Base-by-base conservation (phyloP, 495 filamentous ascomycete species). In the Penicillium bovifimosum region DNA sequence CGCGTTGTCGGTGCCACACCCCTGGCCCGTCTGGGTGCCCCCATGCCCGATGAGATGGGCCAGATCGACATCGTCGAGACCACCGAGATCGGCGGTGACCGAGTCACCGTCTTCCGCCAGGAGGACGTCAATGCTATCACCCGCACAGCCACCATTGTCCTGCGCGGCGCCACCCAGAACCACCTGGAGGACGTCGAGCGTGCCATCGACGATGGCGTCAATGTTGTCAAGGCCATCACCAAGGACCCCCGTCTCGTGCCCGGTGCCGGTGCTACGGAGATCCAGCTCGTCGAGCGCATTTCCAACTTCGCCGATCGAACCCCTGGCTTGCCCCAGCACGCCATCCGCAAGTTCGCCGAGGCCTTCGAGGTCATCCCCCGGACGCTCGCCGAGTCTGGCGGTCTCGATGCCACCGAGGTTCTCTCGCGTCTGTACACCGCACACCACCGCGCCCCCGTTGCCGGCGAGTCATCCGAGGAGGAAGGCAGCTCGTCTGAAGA, bases 31-130 rank as follows among this genome's bases (percentile, higher is more conserved):
- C 80, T 99, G 43, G 95, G 95, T 47, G 95, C 95, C 8, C 95
- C 95, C 26, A 99, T 99, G 95, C 95, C 95, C 20, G 95, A 99
- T 62, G 95, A 99, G 79, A 97, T 96, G 91, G 95, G 95, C 55
- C 86, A 69, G 56, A 79, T 97, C 53, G 95, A 99, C 71, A 71
- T 99, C 26, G 92, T 99, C 16, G 95, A 97, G 80, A 99, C 95
- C 6, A 81, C 92, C 39, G 95, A 99, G 73, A 97, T 99, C 67
- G 95, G 95, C 50, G 95, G 95, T 63, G 95, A 99, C 76, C 87
- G 95, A 32, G 95, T 99, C 35, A 99, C 95, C 8, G 92, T 97
- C 17, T 99, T 99, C 82, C 78, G 95, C 56, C 95, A 99, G 78
- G 93, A 97, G 72, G 85, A 91, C 55, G 87, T 90, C 63, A 85